Evolutionary conservation across 1,284 basidiomycete species (phyloP).

Genomic region (Pisolithus thermaeus): DNA sequence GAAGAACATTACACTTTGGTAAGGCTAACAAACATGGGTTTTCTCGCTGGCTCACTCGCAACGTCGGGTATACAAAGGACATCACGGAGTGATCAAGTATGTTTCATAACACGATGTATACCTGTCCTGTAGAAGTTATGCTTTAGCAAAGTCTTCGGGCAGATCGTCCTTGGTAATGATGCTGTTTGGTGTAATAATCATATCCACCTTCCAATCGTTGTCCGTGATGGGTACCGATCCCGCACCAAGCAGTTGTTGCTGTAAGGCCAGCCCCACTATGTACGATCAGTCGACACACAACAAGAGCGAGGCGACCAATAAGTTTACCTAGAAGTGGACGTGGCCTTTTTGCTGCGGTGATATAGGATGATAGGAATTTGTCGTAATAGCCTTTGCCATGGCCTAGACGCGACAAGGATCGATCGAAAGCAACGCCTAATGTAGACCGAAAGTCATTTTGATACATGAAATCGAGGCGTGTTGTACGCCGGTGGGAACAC

Average conservation of each 20-base stretch:
- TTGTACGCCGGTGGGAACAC: constrained; percentile 13
- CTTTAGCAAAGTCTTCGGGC: constrained; percentile 2
- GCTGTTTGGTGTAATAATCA: constrained; percentile 54
- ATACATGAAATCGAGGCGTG: constrained; percentile 4
- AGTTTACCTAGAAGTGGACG: constrained; percentile 50
- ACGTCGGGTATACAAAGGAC: constrained; percentile 11
- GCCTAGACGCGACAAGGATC: constrained; percentile 61
- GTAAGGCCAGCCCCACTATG: constrained; percentile 58
- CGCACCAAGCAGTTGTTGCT: constrained; percentile 57
- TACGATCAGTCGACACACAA: constrained; percentile 9
- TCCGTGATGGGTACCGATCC: constrained; percentile 50
- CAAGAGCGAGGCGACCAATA: constrained; percentile 8
- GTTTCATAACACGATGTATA: background rate
- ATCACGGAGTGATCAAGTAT: constrained; percentile 19
- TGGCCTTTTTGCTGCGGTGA: constrained; percentile 30
- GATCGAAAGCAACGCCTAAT: constrained; percentile 72
- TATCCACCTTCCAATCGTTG: constrained; percentile 65
- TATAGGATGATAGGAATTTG: constrained; percentile 57
- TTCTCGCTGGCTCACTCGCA: constrained; percentile 6
- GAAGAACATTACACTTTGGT: constrained; percentile 24
- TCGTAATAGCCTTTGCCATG: constrained; percentile 82
- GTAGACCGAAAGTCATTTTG: constrained; percentile 7
- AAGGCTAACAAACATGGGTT: constrained; percentile 23
- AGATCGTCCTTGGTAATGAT: constrained; percentile 15
- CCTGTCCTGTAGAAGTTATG: constrained; percentile 11